Evolutionary conservation across 2,329 filamentous ascomycete species (phyloP), one percentile per base, ranked within the genome.

Genomic region (Verticillium nubilum): DNA sequence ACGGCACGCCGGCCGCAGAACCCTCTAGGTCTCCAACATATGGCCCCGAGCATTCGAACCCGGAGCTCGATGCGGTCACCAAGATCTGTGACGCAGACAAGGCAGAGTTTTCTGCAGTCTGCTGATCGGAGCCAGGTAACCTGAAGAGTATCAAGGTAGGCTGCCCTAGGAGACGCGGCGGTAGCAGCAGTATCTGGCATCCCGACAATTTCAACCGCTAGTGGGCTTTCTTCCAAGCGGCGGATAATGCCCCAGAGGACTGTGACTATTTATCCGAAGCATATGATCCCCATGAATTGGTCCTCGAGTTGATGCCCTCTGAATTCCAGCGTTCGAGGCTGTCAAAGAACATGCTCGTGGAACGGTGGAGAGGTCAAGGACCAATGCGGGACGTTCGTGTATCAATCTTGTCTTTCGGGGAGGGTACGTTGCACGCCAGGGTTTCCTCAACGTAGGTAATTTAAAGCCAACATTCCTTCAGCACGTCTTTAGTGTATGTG

Each of bases 311-410:
- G 35, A 37, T 37, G 35, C 35, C 35, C 35, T 37, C 15, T 37
- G 35, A 10, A 37, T 37, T 17, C 35, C 35, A n/a, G 35, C 50
- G 42, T 52, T 58, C 23, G 25, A 52, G 56, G 56, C 35, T 52
- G 53, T 53, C 29, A 52, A 19, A n/a, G 42, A 58, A 52, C 52
- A 42, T 58, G 56, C 56, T 23, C 56, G 26, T 58, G 56, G 56
- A 58, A 58, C 31, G 56, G 56, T n/a, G 56, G 56, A 4, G 56
- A 58, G 56, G 56, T 33, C 47, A 58, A 58, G 37, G 53, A 52
- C 23, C 56, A 47, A 19, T 53, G 56, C 37, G 56, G 56, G 23
- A 58, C 56, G 23, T 58, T 58, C 27, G 47, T 52, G 56, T 57
- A 26, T 47, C 56, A 19, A 55, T 52, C 47, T 35, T 12, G 19